Evolutionary conservation across 495 filamentous ascomycete species (phyloP).

Genomic region (Lasiosphaeriaceae sp.): DNA sequence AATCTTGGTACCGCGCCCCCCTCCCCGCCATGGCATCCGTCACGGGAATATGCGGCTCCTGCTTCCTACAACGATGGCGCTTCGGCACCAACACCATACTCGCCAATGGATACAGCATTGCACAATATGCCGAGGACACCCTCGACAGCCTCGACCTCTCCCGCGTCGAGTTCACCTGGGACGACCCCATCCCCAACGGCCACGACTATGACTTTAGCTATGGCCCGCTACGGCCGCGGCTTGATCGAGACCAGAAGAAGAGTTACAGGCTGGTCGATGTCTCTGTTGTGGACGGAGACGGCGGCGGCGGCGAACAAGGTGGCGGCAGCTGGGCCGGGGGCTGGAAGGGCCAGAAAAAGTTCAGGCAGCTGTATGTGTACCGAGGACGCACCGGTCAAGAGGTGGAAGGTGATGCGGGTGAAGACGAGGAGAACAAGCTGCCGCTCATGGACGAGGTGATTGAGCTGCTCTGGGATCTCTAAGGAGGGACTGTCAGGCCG

Average conservation of each 20-base stretch:
- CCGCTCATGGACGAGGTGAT: constrained; percentile 27
- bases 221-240: constrained; percentile 43
- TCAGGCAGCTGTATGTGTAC: constrained; percentile 29
- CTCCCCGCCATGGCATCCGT: constrained; percentile 58
- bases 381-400: neutral
- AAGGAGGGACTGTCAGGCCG: neutral
- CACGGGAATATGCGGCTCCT: constrained; percentile 53
- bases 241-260: constrained; percentile 28
- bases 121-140: constrained; percentile 49
- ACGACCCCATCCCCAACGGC: constrained; percentile 39
- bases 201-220: constrained; percentile 46
- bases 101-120: constrained; percentile 60
- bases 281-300: neutral
- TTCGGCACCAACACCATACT: constrained; percentile 57
- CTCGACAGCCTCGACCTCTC: constrained; percentile 48
- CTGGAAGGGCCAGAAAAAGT: neutral
- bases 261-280: constrained; percentile 28
- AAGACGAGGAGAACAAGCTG: neutral
- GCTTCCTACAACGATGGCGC: constrained; percentile 60
- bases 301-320: neutral
- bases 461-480: constrained; percentile 31
- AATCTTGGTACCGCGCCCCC: constrained; percentile 46
- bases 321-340: neutral
- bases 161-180: constrained; percentile 60
- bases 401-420: neutral